A percentile compares a stretch with the other conserved stretches of the same genome.
phyloP scores from a whole-genome alignment of 345 rosid genomes.

The Streptanthus diversifolius region DNA sequence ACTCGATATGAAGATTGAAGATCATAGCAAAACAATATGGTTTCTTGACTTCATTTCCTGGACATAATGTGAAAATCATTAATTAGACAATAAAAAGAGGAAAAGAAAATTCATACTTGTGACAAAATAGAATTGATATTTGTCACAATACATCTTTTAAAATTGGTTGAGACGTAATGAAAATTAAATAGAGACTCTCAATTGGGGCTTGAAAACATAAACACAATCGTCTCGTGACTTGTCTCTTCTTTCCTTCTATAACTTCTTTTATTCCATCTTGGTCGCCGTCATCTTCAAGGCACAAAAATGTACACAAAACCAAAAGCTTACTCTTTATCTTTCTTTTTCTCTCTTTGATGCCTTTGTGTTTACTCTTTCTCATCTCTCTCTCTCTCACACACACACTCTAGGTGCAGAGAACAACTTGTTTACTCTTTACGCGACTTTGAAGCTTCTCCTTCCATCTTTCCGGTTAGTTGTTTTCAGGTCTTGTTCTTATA shows the following conservation, averaged over 20 bases:
- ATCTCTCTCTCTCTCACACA: constrained; percentile 4
- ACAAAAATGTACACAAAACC: constrained; percentile 20
- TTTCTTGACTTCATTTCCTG: neutral
- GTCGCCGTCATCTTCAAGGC: constrained; percentile 32
- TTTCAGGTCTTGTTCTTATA: neutral
- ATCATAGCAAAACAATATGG: neutral
- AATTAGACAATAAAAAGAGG: neutral
- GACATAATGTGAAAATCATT: neutral
- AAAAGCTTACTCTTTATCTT: constrained; percentile 29
- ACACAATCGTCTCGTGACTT: constrained; percentile 27
- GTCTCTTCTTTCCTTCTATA: neutral
- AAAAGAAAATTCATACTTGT: neutral
- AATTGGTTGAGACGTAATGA: constrained; percentile 7
- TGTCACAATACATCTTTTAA: constrained; percentile 1
- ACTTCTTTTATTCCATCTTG: neutral
- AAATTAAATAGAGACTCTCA: neutral
- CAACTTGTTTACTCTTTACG: neutral
- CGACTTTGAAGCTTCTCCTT: neutral
- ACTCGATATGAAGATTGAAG: neutral
- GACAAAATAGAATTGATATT: neutral
- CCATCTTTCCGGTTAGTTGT: constrained; percentile 14
- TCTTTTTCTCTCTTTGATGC: neutral
- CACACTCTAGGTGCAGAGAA: neutral
- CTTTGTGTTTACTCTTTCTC: constrained; percentile 26
- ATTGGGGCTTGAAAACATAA: neutral